Evolutionary conservation across 352 stramenopile species (phyloP).

Genomic region (Pythium pyrilobum): DNA sequence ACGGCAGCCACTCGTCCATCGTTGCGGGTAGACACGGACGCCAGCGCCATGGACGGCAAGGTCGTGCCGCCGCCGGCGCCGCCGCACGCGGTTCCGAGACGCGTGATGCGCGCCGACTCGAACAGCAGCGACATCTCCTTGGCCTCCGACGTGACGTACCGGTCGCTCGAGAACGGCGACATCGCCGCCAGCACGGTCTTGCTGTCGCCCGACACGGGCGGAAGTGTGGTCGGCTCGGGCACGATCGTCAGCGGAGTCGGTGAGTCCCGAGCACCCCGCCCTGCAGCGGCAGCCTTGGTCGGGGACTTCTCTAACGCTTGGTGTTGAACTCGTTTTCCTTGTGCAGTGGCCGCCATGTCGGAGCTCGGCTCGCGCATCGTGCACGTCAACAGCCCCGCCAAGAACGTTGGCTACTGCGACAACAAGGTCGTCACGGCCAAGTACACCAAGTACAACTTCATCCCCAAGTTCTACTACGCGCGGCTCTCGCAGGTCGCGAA

Average conservation of each 20-base stretch:
- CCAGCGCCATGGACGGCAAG: conserved; percentile 10
- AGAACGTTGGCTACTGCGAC: conserved; percentile 68
- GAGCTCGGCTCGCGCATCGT: conserved; percentile 58
- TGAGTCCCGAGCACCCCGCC: neutral
- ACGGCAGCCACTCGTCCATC: neutral
- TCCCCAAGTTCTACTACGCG: conserved; percentile 81
- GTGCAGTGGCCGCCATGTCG: conserved; percentile 19
- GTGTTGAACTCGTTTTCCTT: neutral
- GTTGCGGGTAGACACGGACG: too few relatives aligned
- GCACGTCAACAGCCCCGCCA: conserved; percentile 58
- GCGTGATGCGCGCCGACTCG: conserved; percentile 23
- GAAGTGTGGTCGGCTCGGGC: conserved; percentile 1
- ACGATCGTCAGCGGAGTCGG: neutral
- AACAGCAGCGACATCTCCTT: conserved; percentile 35
- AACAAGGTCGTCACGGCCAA: conserved; percentile 83
- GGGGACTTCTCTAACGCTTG: neutral
- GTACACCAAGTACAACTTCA: conserved; percentile 86
- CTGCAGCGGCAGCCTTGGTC: neutral
- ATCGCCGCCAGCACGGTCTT: conserved; percentile 15
- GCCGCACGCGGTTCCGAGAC: neutral
- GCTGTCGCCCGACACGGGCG: neutral
- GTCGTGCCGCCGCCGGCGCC: conserved; percentile 7
- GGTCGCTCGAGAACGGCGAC: conserved; percentile 36
- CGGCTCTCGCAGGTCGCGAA: conserved; percentile 82
- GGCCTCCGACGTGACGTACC: conserved; percentile 40